Base-by-base conservation (phyloP, 169 alveolate genomes). In the Plasmodium falciparum region DNA sequence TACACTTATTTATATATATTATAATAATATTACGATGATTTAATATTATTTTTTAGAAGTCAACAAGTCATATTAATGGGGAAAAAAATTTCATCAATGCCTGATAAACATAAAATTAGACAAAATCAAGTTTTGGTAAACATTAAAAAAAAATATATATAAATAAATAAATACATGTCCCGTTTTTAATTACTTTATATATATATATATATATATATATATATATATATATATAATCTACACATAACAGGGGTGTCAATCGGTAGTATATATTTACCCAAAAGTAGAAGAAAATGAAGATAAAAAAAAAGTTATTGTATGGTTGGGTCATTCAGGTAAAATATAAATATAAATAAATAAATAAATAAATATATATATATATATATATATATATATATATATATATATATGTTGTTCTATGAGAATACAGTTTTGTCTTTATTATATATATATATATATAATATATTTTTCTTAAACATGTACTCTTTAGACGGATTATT, bases 281-380 rank as follows among this genome's bases (percentile, higher is more conserved):
- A 85, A 59, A 47, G 74, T 85, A 20, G 69, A 70, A 65, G 13
- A 3, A 29, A 12, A 47, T 7, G 91, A 33, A 17, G 73, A 56
- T 17, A 39, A 39, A 39, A 47, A 85, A 61, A 85, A 85, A 73
- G 43, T 69, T 47, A 85, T 85, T 69, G 13, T 33, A 13, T 85
- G 91, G 91, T 33, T 85, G 61, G 91, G 91, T 49, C 65, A 85
- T 85, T 85, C 91, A 70, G 91, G 91, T 78, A 8, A 78, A 61
- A 54, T 12, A 65, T 26, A 33, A n/a, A 33, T 33, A 29, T 4
- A 29, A 29, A n/a, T n/a, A n/a, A n/a, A n/a, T n/a, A n/a, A n/a
- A n/a, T n/a, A n/a, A n/a, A n/a, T n/a, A n/a, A n/a, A n/a, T n/a
- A n/a, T n/a, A n/a, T n/a, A n/a, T n/a, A 29, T 29, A 29, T 29